Evolutionary conservation across 108 stramenopile genomes (phyloP).

Genomic region (Skeletonema tropicum): DNA sequence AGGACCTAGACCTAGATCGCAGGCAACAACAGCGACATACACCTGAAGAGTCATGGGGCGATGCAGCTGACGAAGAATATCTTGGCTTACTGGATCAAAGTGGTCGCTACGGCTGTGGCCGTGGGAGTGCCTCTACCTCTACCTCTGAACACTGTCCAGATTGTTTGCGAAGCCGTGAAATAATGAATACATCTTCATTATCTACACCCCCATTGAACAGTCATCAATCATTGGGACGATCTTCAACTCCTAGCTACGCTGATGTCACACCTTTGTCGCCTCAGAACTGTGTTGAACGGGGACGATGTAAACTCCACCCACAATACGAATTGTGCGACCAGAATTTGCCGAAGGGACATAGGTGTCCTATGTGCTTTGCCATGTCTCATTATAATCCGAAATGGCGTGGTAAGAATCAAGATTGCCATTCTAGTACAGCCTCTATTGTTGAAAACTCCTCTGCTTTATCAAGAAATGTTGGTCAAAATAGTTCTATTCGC

Average conservation of each 20-base stretch:
- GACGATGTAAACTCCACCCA: neutral
- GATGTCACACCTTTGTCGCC: neutral
- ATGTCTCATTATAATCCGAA: too few relatives aligned
- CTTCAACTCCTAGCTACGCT: too few relatives aligned
- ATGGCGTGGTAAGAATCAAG: too few relatives aligned
- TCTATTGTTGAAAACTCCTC: too few relatives aligned
- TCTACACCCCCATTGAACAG: too few relatives aligned
- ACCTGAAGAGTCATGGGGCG: neutral
- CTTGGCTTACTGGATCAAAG: neutral
- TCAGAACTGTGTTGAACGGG: neutral
- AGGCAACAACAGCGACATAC: neutral
- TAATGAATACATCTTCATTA: neutral
- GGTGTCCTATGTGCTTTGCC: neutral
- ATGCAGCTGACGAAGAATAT: neutral
- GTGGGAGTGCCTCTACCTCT: neutral
- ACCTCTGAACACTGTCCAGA: neutral
- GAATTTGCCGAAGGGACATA: conserved; percentile 1
- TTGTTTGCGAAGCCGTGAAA: neutral
- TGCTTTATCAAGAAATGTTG: too few relatives aligned
- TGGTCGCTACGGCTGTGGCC: neutral
- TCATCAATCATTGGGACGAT: too few relatives aligned
- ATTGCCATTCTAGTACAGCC: neutral
- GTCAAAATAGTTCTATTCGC: too few relatives aligned
- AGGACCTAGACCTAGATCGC: too few relatives aligned
- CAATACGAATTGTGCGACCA: neutral